A percentile compares a stretch with the other conserved stretches of the same genome.
phyloP scores from a whole-genome alignment of 1,139 yeast species.

The Hyphopichia khmerensis region DNA sequence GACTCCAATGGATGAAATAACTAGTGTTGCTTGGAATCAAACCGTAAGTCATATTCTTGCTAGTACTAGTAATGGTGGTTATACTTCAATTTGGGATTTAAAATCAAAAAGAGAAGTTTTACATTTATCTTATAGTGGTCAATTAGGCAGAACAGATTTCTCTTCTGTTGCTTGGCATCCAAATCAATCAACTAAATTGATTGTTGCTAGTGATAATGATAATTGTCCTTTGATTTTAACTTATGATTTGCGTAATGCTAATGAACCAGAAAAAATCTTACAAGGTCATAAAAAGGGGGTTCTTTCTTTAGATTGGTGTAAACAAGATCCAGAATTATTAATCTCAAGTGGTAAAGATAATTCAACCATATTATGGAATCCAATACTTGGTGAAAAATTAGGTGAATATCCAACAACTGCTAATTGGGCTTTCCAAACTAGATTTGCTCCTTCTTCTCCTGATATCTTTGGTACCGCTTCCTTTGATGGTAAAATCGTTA shows the following conservation, averaged over 20 bases:
- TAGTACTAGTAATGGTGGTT: conserved; percentile 79
- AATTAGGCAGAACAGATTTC: conserved; percentile 56
- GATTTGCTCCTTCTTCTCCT: conserved; percentile 85
- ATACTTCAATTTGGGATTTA: conserved; percentile 92
- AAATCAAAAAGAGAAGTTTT: conserved; percentile 85
- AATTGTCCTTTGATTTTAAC: conserved; percentile 75
- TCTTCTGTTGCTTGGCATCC: conserved; percentile 89
- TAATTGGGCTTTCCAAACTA: conserved; percentile 89
- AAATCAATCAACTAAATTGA: conserved; percentile 73
- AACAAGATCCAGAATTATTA: conserved; percentile 72
- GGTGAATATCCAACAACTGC: conserved; percentile 91
- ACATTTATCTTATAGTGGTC: conserved; percentile 67
- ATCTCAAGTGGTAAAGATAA: conserved; percentile 92
- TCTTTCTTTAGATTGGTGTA: conserved; percentile 90
- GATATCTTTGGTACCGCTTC: conserved; percentile 93
- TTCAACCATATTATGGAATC: conserved; percentile 88
- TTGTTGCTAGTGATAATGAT: conserved; percentile 86
- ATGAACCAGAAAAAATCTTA: conserved; percentile 77
- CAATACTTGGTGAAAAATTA: conserved; percentile 63
- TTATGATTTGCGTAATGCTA: conserved; percentile 94
- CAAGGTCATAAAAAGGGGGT: conserved; percentile 88
- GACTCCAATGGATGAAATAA: conserved; percentile 80
- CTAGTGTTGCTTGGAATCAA: conserved; percentile 88
- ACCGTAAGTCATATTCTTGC: conserved; percentile 86
- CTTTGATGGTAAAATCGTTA: conserved; percentile 79